Conservation (phyloP, 78 protist species). For the Cavenderia fasciculata region DNA sequence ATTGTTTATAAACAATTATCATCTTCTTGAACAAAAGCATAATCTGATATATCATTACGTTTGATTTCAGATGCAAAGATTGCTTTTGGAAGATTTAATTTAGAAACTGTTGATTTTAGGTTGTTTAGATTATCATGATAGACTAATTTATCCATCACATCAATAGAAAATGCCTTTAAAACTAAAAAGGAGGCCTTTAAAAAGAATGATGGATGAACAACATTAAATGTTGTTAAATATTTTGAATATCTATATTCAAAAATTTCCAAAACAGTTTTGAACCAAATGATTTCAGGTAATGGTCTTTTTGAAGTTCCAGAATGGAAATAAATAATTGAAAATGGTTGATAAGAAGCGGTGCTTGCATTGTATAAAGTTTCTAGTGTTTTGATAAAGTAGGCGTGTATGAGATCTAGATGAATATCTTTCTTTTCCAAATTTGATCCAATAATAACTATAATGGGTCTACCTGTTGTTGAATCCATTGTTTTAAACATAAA, state of each 20-base stretch:
- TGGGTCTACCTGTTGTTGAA: neutral
- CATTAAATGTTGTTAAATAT: slow-evolving; percentile 13
- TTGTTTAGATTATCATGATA: slow-evolving; percentile 42
- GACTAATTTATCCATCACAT: neutral
- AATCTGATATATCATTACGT: slow-evolving; percentile 19
- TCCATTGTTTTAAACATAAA: slow-evolving; percentile 25
- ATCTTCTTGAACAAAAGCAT: slow-evolving; percentile 11
- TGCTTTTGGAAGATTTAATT: slow-evolving; percentile 34
- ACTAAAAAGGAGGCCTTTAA: slow-evolving; percentile 32
- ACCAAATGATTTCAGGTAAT: slow-evolving; percentile 58
- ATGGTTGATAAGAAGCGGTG: neutral
- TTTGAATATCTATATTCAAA: slow-evolving; percentile 25
- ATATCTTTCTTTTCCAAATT: slow-evolving; percentile 14
- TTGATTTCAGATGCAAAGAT: slow-evolving; percentile 42
- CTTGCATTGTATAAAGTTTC: slow-evolving; percentile 8
- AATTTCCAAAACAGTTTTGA: slow-evolving; percentile 34
- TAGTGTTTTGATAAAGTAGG: slow-evolving; percentile 3
- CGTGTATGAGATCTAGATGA: neutral
- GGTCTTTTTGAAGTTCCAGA: slow-evolving; percentile 36
- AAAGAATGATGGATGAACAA: slow-evolving; percentile 57
- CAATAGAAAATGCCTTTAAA: neutral
- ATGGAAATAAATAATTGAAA: slow-evolving; percentile 66
- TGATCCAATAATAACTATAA: slow-evolving; percentile 37
- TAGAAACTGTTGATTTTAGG: neutral
- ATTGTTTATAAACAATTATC: neutral